Evolutionary conservation across 192 early-diverging fungal genomes (phyloP).

Genomic region (Chytriomyces hyalinus): DNA sequence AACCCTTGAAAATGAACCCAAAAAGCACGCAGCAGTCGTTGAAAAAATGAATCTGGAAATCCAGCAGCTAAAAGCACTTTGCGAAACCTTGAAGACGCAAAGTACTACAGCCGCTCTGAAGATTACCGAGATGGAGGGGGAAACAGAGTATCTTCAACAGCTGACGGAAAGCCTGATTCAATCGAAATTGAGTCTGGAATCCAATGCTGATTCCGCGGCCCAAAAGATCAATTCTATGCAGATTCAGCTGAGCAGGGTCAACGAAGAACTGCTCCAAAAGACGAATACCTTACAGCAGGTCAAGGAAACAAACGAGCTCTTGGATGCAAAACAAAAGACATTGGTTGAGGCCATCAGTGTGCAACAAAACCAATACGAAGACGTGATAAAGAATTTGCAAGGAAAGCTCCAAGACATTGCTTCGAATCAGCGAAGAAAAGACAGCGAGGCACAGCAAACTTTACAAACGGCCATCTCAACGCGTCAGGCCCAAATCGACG

Average conservation of each 20-base stretch:
- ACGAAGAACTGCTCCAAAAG: not conserved
- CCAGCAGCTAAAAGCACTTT: not conserved
- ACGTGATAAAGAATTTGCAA: not conserved
- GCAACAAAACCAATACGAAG: not conserved
- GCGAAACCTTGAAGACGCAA: not conserved
- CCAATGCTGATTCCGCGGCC: constrained; percentile 30
- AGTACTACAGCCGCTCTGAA: not conserved
- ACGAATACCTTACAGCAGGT: not conserved
- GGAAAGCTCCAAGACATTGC: constrained; percentile 3
- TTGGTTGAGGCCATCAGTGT: not conserved
- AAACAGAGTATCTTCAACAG: constrained; percentile 30
- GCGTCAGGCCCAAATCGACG: not conserved
- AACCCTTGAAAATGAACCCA: constrained; percentile 9
- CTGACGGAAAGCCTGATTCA: constrained; percentile 33
- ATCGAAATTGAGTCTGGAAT: constrained; percentile 39
- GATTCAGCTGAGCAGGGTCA: not conserved
- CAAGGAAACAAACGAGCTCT: not conserved
- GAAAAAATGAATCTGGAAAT: constrained; percentile 18
- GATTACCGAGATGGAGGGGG: constrained; percentile 35
- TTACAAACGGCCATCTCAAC: not conserved
- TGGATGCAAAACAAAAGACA: not conserved
- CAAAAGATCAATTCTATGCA: not conserved
- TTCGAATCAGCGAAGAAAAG: constrained; percentile 2
- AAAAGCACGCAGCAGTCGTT: constrained; percentile 22
- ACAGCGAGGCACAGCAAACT: not conserved